phyloP scores from a whole-genome alignment of 805 yeast species.

The Cyberlindnera mrakii region DNA sequence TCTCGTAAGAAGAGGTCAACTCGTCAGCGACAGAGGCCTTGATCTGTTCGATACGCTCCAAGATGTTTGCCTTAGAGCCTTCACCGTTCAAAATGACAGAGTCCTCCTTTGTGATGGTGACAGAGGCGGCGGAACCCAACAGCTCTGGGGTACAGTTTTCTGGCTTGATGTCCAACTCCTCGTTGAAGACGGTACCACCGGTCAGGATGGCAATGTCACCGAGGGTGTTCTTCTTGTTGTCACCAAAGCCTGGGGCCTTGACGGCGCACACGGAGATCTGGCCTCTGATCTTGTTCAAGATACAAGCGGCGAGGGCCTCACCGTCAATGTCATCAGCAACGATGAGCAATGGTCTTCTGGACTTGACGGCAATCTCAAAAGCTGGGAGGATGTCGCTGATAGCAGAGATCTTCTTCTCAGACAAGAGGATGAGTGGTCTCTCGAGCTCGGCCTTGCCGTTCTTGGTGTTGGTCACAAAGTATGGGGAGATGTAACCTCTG shows the following conservation, averaged over 20 bases:
- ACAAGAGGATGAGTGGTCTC: conserved; percentile 78
- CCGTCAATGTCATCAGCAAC: conserved; percentile 97
- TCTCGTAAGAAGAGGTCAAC: conserved; percentile 62
- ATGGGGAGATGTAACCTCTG: conserved; percentile 97
- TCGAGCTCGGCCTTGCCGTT: conserved; percentile 91
- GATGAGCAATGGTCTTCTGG: conserved; percentile 90
- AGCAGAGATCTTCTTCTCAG: conserved; percentile 87
- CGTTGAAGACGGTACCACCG: conserved; percentile 53
- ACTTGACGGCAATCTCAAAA: conserved; percentile 87
- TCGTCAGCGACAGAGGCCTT: conserved; percentile 22
- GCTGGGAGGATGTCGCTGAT: conserved; percentile 90
- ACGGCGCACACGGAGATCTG: conserved; percentile 98
- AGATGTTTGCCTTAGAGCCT: conserved; percentile 81
- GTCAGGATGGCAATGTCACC: conserved; percentile 93
- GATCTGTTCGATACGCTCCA: conserved; percentile 73
- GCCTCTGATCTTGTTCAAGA: conserved; percentile 95
- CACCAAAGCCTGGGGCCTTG: conserved; percentile 99
- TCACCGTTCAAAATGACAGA: conserved; percentile 93
- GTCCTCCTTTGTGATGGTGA: conserved; percentile 94
- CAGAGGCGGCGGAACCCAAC: conserved; percentile 87
- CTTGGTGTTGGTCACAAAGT: conserved; percentile 89
- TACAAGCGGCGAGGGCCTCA: conserved; percentile 98
- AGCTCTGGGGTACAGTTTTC: conserved; percentile 90
- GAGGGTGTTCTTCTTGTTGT: conserved; percentile 93
- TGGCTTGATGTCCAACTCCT: conserved; percentile 86